These are phyloP conservation scores for Pterocarpus macrocarpus DNA, from an alignment of 306 rosid species.

Conservation along the genomic window DNA sequence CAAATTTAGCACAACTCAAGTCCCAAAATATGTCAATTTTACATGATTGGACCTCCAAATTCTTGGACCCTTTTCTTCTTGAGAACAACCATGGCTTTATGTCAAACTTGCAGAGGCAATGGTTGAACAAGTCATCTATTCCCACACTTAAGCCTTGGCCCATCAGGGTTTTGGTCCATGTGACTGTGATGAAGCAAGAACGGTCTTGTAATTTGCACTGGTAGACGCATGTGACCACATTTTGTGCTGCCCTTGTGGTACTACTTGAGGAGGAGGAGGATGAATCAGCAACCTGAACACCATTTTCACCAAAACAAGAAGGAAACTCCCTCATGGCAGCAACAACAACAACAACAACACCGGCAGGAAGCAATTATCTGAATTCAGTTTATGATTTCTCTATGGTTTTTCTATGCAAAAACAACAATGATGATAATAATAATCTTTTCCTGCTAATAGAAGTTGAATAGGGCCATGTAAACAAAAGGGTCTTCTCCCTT, in stretches of 20 bases:
- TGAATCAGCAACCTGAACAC: constrained; percentile 84
- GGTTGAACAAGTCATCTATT: constrained; percentile 65
- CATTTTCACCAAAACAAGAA: constrained; percentile 94
- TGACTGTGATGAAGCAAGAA: constrained; percentile 71
- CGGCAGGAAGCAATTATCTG: background rate
- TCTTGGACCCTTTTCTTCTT: constrained; percentile 81
- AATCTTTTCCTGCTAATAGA: background rate
- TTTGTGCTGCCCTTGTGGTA: constrained; percentile 70
- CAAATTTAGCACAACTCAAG: constrained; percentile 77
- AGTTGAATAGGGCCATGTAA: background rate
- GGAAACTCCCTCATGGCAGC: constrained; percentile 85
- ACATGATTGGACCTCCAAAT: constrained; percentile 65
- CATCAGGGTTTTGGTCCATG: constrained; percentile 87
- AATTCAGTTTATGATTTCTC: constrained; percentile 9
- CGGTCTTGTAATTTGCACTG: constrained; percentile 65
- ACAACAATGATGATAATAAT: no score
- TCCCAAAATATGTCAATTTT: constrained; percentile 81
- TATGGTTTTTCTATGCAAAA: constrained; percentile 8
- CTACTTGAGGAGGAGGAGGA: constrained; percentile 58
- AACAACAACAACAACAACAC: background rate
- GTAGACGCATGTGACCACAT: constrained; percentile 79
- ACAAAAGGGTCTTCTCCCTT: constrained; percentile 44
- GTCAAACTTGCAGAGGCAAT: constrained; percentile 76
- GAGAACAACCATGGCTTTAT: constrained; percentile 94
- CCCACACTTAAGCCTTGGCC: constrained; percentile 87